A percentile compares a stretch with the other conserved stretches of the same genome.
Evolutionary conservation across 2,329 filamentous ascomycete species (phyloP).

Genomic region (Aspergillus pseudoviridinutans): DNA sequence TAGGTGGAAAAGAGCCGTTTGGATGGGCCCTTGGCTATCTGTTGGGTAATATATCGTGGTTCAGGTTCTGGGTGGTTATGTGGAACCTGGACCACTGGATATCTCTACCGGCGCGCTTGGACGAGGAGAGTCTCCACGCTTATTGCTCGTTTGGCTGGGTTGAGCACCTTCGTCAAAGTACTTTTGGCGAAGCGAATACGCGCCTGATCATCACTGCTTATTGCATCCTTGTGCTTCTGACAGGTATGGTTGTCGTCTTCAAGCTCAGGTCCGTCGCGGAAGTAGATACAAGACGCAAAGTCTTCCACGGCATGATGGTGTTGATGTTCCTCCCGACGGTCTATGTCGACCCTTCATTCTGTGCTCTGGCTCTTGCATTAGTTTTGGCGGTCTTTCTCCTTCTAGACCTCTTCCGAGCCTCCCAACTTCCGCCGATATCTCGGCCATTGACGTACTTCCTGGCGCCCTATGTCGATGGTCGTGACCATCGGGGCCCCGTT

Average conservation of each 20-base stretch:
- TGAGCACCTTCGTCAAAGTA: slow-evolving; percentile 59
- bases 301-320: slow-evolving; percentile 99
- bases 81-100: slow-evolving; percentile 72
- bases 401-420: slow-evolving; percentile 83
- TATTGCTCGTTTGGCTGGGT: slow-evolving; percentile 56
- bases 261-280: slow-evolving; percentile 72
- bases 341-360: slow-evolving; percentile 81
- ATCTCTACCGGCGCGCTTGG: slow-evolving; percentile 55
- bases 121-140: slow-evolving; percentile 27
- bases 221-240: slow-evolving; percentile 64
- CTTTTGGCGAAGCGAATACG: slow-evolving; percentile 72
- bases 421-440: slow-evolving; percentile 84
- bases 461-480: slow-evolving; percentile 88
- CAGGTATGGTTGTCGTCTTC: slow-evolving; percentile 72
- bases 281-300: slow-evolving; percentile 92
- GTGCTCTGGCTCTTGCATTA: slow-evolving; percentile 72
- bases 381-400: slow-evolving; percentile 81
- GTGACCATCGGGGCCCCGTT: slow-evolving; percentile 88
- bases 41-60: slow-evolving; percentile 69
- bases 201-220: slow-evolving; percentile 74
- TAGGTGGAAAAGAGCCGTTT: slow-evolving; percentile 73
- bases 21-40: slow-evolving; percentile 92
- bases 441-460: slow-evolving; percentile 82
- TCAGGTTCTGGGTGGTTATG: slow-evolving; percentile 68
- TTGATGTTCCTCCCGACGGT: slow-evolving; percentile 86